Conservation (phyloP, 805 yeast species). For the Zygoascus biomembranicola region DNA sequence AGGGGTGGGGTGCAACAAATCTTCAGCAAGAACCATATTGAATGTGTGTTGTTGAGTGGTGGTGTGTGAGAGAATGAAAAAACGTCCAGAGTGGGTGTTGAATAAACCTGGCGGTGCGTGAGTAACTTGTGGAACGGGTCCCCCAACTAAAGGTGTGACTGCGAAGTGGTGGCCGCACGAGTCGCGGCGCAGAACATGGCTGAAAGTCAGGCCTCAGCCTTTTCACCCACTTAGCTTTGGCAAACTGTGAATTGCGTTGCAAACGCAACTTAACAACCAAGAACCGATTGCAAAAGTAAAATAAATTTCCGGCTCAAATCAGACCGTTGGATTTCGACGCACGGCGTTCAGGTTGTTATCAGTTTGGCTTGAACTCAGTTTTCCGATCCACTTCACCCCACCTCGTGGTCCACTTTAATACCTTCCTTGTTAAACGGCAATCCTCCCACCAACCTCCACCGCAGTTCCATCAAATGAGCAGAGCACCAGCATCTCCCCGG, state of each 20-base stretch:
- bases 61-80: neutral
- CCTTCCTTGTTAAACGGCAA: neutral
- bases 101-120: neutral
- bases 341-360: no score
- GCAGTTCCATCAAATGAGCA: neutral
- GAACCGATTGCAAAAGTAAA: neutral
- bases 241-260: no score
- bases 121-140: neutral
- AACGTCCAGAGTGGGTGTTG: neutral
- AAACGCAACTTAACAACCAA: no score
- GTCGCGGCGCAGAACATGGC: neutral
- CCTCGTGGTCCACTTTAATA: neutral
- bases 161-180: neutral
- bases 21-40: constrained; percentile 88
- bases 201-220: no score
- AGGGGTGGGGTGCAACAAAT: constrained; percentile 96
- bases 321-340: no score
- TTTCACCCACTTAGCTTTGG: no score
- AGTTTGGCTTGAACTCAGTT: no score
- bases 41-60: neutral
- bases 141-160: neutral
- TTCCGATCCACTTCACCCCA: no score
- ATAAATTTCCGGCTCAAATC: no score
- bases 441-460: neutral
- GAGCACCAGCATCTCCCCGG: neutral